Base-by-base conservation (phyloP, 1,139 yeast species). In the Candida sp. region DNA sequence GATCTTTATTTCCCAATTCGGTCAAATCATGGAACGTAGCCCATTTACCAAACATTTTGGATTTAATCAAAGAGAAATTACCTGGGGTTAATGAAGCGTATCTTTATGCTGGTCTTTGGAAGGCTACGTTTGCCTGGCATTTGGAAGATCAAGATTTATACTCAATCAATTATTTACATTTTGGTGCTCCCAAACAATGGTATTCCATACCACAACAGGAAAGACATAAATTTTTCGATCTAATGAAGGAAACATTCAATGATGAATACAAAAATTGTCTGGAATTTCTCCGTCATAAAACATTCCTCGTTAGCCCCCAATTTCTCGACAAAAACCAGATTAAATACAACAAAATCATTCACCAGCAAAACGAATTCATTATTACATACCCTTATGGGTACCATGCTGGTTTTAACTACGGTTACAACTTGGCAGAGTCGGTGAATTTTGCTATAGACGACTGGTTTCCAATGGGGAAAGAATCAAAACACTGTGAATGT, bases 111-210 rank as follows among this genome's bases (percentile, higher is more conserved):
- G 96, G 96, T 0, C 68, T 87, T 52, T 88, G 96, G 96, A 88
- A 88, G 60, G 88, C 95, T 1, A 81, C 95, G 0, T 88, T 88
- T 63, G 81, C 96, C 2, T 88, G 96, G 96, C 96, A 88, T 58
- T 67, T 87, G 44, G 96, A 88, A 57, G 96, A 88, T 59, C 95
- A 88, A 65, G 96, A 88, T 60, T 69, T 88, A 37, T 86, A 87
- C 52, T 85, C 93, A 5, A 88, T 88, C 54, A 88, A 88, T 59
- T 88, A 87, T 54, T 63, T 87, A 25, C 96, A 88, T 60, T 88
- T 88, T 58, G 96, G 96, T 0, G 95, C 95, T 0, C 96, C 96
- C 1, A 88, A 88, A 55, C 95, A 87, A 56, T 88, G 96, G 96
- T 88, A 88, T 59, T 79, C 91, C 5, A 86, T 88, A 5, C 88